Evolutionary conservation across 2,329 filamentous ascomycete species (phyloP), one percentile per base, ranked within the genome.

Genomic region (Didymella pomorum): DNA sequence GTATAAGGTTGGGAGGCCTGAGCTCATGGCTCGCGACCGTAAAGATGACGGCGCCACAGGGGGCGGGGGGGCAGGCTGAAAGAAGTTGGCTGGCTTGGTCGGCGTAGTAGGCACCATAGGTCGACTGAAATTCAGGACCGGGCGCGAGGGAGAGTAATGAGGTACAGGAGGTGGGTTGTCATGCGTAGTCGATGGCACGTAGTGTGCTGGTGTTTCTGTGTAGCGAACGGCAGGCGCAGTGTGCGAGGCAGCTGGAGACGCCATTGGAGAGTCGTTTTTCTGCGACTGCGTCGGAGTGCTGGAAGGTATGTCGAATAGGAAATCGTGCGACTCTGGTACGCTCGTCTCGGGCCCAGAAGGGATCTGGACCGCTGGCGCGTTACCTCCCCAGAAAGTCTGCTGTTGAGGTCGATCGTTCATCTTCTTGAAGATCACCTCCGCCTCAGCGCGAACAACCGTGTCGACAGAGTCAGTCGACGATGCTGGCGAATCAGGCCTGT

Each of bases 1-100:
- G 54, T 76, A 75, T 4, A 76, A 47, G 10, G 71, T 75, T 7
- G 73, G 71, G 20, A 76, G 53, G 37, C 63, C 63, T n/a, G 69
- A 61, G 12, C 58, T 53, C 57, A 59, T n/a, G 57, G 61, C 21
- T 49, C 61, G 39, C 58, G 55, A 45, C 58, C 64, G 45, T 63
- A 67, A 10, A 60, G 54, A 51, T 35, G 65, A 50, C 26, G 53
- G 60, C 44, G 43, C 39, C 18, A 59, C 7, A 29, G 56, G 46
- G n/a, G 56, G 44, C 42, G 62, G 51, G 43, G 63, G 39, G 31
- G 62, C 56, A 25, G 63, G 62, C 33, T 55, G 53, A 45, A 51
- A 31, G 31, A 41, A 41, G 39, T 57, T 11, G 54, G 37, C 35
- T 48, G 53, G 21, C n/a, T 58, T 7, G 48, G 44, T 43, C 52